Conservation (phyloP, 345 rosid genomes). For the Toxicodendron radicans region DNA sequence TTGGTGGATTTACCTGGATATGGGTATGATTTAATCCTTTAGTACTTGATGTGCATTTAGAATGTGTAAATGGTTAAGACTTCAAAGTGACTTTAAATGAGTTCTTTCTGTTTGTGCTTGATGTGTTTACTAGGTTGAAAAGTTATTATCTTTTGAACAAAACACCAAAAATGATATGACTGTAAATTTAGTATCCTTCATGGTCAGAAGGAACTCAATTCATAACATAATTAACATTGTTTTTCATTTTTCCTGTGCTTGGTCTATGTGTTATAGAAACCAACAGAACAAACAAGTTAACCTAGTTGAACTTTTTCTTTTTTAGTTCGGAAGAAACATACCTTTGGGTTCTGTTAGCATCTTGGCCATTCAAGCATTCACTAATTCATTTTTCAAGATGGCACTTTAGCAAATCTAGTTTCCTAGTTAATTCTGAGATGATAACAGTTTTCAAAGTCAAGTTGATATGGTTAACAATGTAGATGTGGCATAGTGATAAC, state of each 20-base stretch:
- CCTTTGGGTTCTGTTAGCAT: neutral
- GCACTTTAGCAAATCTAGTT: no score
- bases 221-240: no score
- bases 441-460: no score
- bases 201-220: no score
- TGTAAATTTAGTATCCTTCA: no score
- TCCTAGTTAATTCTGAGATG: no score
- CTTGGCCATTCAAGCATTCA: neutral
- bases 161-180: neutral
- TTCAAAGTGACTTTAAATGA: neutral
- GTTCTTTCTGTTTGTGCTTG: neutral
- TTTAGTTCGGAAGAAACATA: neutral
- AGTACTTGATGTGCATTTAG: neutral
- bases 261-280: no score
- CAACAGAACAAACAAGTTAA: no score
- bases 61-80: constrained; percentile 6
- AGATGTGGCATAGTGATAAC: no score
- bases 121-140: neutral
- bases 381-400: no score
- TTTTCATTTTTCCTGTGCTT: no score
- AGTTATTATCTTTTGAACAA: neutral
- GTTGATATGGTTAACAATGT: no score
- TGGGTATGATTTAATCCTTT: constrained; percentile 59
- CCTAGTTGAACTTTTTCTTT: neutral
- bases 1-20: constrained; percentile 98